phyloP scores from a whole-genome alignment of 108 stramenopile species.

The Conticribra guillardii region DNA sequence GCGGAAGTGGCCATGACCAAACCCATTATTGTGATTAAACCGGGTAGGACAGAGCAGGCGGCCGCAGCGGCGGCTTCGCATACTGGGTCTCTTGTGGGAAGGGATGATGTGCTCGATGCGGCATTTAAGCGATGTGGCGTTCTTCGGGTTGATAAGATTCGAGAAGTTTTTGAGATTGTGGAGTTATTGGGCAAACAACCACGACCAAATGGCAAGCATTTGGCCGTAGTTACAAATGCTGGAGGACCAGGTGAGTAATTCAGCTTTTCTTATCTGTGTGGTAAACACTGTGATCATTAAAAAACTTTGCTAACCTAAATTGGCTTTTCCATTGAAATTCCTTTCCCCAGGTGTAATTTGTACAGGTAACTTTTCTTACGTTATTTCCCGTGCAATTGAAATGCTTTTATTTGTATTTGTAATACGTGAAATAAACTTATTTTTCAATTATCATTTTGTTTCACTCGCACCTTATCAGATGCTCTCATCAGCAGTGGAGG shows the following conservation, averaged over 20 bases:
- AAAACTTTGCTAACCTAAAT: too few species aligned
- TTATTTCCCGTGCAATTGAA: too few species aligned
- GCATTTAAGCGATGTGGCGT: conserved; percentile 46
- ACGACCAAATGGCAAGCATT: conserved; percentile 30
- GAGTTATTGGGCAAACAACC: conserved; percentile 49
- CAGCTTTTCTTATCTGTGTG: not conserved
- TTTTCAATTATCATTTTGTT: too few species aligned
- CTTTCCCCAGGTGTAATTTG: too few species aligned
- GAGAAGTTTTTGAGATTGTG: conserved; percentile 48
- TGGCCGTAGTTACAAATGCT: conserved; percentile 50
- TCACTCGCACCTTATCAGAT: conserved; percentile 42
- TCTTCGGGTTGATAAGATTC: conserved; percentile 40
- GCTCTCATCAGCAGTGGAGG: conserved; percentile 41
- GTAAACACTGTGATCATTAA: too few species aligned
- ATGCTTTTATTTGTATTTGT: too few species aligned
- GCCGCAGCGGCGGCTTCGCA: conserved; percentile 39
- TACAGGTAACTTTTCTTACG: too few species aligned
- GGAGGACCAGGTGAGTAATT: conserved; percentile 35
- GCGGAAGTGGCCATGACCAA: conserved; percentile 45
- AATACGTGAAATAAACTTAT: too few species aligned
- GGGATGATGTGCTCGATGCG: conserved; percentile 48
- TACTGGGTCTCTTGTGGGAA: conserved; percentile 38
- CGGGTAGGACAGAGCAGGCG: conserved; percentile 32
- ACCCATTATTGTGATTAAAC: conserved; percentile 49
- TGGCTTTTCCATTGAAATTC: too few species aligned